Conservation (phyloP, 2,329 filamentous ascomycete species). For the Thielaviopsis punctulata region DNA sequence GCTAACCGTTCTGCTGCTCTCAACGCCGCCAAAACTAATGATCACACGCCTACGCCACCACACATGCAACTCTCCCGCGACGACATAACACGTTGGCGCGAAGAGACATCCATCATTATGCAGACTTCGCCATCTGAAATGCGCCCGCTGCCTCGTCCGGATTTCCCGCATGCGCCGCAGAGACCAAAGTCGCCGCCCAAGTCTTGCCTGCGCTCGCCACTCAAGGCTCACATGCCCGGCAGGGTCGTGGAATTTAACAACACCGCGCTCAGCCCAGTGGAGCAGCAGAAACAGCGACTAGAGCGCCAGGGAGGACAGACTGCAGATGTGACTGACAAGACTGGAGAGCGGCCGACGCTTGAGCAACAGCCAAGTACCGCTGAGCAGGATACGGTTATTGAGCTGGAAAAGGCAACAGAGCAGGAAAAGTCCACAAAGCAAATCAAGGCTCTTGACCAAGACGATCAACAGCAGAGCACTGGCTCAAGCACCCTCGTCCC, state of each 20-base stretch:
- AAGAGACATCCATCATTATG: slow-evolving; percentile 20
- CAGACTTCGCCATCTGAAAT: slow-evolving; percentile 13
- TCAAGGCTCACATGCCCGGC: slow-evolving; percentile 40
- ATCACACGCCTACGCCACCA: slow-evolving; percentile 22
- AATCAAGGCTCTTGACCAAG: no score
- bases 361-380: no score
- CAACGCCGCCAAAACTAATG: slow-evolving; percentile 8
- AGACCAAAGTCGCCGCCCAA: slow-evolving; percentile 37
- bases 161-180: slow-evolving; percentile 22
- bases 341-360: background rate
- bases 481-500: background rate
- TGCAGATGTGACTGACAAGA: slow-evolving; percentile 1
- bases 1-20: no score
- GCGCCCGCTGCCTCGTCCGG: slow-evolving; percentile 21
- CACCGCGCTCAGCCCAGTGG: slow-evolving; percentile 29
- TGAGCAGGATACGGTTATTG: no score
- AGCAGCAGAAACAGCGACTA: slow-evolving; percentile 19
- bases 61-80: slow-evolving; percentile 25
- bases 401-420: slow-evolving; percentile 11
- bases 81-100: slow-evolving; percentile 26
- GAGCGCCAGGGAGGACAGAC: slow-evolving; percentile 4
- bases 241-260: slow-evolving; percentile 41
- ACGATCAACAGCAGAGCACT: background rate
- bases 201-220: slow-evolving; percentile 37
- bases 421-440: no score